Evolutionary conservation across 2,329 filamentous ascomycete species (phyloP).

Genomic region (Dactylella cylindrospora): DNA sequence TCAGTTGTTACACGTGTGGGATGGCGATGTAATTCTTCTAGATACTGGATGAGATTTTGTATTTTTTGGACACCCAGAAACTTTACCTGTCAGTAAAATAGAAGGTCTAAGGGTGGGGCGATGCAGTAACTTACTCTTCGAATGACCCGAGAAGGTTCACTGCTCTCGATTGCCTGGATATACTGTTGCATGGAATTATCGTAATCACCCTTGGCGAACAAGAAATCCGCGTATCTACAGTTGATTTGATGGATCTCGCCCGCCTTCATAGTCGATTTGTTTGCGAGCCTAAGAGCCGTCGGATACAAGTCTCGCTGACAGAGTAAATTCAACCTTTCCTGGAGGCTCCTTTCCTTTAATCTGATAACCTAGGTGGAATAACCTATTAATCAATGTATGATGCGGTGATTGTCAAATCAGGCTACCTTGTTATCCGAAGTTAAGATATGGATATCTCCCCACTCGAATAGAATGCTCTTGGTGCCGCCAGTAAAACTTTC

Average conservation of each 20-base stretch:
- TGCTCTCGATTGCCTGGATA: conserved; percentile 70
- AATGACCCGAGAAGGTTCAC: conserved; percentile 45
- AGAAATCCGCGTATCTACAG: conserved; percentile 86
- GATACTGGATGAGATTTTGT: conserved; percentile 93
- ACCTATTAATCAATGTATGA: too few species aligned
- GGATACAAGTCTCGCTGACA: conserved; percentile 93
- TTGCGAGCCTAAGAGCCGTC: conserved; percentile 85
- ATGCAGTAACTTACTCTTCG: conserved; percentile 26
- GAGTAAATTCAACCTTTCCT: conserved; percentile 87
- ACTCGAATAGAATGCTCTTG: conserved; percentile 77
- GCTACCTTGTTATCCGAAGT: conserved; percentile 86
- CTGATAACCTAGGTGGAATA: conserved; percentile 52
- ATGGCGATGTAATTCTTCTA: conserved; percentile 94
- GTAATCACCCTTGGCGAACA: conserved; percentile 94
- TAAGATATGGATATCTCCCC: conserved; percentile 89
- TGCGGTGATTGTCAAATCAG: too few species aligned
- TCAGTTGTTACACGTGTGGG: conserved; percentile 85
- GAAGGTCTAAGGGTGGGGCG: not conserved
- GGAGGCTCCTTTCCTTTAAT: conserved; percentile 86
- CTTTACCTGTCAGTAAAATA: conserved; percentile 57
- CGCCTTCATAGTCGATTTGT: conserved; percentile 76
- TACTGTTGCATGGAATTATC: conserved; percentile 99
- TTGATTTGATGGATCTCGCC: conserved; percentile 87
- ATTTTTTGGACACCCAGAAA: conserved; percentile 97
- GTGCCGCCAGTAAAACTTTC: conserved; percentile 81